These are phyloP conservation scores for Pyronema domesticum DNA, from an alignment of 495 filamentous ascomycete genomes.

Conservation along the genomic window DNA sequence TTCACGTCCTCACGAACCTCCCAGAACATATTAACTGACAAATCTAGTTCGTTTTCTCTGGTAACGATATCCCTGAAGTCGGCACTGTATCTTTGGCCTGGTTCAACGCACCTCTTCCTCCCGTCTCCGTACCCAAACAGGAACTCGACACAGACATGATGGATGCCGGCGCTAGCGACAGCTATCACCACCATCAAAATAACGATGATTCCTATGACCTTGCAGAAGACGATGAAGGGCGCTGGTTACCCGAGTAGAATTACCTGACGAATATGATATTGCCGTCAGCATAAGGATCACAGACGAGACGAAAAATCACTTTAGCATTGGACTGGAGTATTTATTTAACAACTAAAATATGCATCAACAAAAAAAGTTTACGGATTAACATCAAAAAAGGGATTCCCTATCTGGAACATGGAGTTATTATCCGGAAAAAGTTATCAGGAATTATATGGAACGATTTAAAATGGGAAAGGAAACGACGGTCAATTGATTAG, in stretches of 20 bases:
- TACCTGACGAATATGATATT: neutral
- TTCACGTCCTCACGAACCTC: neutral
- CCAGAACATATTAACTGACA: neutral
- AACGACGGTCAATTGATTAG: too few species aligned
- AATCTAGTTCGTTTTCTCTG: constrained; percentile 32
- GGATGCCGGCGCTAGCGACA: neutral
- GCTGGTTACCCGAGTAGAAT: constrained; percentile 5
- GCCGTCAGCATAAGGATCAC: neutral
- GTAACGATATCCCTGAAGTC: constrained; percentile 50
- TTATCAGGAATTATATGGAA: too few species aligned
- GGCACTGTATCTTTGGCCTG: constrained; percentile 63
- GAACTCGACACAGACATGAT: constrained; percentile 12
- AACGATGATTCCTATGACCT: constrained; percentile 24
- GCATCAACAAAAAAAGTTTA: too few species aligned
- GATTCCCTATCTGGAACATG: too few species aligned
- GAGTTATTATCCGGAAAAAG: too few species aligned
- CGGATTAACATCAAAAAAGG: too few species aligned
- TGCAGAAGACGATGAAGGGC: constrained; percentile 25
- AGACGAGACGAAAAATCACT: neutral
- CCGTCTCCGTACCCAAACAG: constrained; percentile 4
- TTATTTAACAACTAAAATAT: too few species aligned
- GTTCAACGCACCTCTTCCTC: constrained; percentile 34
- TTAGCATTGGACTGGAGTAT: neutral
- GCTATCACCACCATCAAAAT: constrained; percentile 5
- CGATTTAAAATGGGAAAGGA: too few species aligned